These are phyloP conservation scores for Thecamonas trahens DNA, from an alignment of 78 protist species.

Conservation along the genomic window DNA sequence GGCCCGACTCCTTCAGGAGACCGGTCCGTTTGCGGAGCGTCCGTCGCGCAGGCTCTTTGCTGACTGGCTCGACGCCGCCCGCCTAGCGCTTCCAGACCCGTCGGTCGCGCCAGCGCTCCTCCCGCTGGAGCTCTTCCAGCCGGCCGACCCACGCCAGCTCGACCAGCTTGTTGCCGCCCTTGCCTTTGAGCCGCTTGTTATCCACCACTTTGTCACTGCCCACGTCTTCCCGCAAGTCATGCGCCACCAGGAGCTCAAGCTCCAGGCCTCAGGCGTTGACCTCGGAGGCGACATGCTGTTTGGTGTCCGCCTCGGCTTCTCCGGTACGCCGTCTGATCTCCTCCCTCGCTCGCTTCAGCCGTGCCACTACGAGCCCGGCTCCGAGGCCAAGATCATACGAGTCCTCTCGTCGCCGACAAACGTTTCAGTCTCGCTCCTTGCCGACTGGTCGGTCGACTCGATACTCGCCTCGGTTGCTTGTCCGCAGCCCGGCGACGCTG, in stretches of 20 bases:
- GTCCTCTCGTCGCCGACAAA: conserved; percentile 33
- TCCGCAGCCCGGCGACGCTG: too few relatives aligned
- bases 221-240: conserved; percentile 48
- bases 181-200: conserved; percentile 28
- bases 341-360: conserved; percentile 61
- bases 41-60: conserved; percentile 11
- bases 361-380: conserved; percentile 64
- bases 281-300: conserved; percentile 54
- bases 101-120: not conserved
- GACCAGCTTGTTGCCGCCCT: conserved; percentile 18
- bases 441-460: too few relatives aligned
- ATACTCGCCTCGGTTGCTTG: too few relatives aligned
- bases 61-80: not conserved
- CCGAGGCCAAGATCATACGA: conserved; percentile 54
- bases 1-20: conserved; percentile 6
- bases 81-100: too few relatives aligned
- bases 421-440: too few relatives aligned
- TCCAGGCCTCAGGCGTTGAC: conserved; percentile 59
- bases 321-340: conserved; percentile 71
- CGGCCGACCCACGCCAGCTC: conserved; percentile 45
- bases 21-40: conserved; percentile 23
- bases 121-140: conserved; percentile 54
- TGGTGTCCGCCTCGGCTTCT: conserved; percentile 48
- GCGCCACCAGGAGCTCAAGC: conserved; percentile 40
- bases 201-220: conserved; percentile 33